Percentiles rank a stretch among this genome's conserved stretches.
Conservation (phyloP, 139 green algal genomes). For the Mychonastes homosphaera region DNA sequence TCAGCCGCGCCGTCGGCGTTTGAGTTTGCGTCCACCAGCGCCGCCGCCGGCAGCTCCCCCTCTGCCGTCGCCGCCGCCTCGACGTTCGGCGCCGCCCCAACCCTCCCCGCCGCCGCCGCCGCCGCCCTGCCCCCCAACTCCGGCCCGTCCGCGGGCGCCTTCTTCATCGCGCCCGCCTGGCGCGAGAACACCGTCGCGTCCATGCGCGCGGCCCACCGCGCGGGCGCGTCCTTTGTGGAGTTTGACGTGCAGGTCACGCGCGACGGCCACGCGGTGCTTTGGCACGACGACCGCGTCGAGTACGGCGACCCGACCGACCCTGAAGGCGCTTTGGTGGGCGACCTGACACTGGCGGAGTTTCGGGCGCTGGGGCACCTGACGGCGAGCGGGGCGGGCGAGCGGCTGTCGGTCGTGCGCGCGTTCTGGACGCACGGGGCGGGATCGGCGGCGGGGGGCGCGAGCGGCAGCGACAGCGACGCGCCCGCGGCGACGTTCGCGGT, state of each 20-base stretch:
- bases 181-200: conserved; percentile 73
- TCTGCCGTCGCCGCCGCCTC: too few species aligned
- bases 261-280: conserved; percentile 65
- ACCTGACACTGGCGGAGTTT: conserved; percentile 57
- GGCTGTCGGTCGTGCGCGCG: conserved; percentile 12
- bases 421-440: conserved; percentile 2
- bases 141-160: too few species aligned
- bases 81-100: too few species aligned
- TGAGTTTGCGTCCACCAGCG: too few species aligned
- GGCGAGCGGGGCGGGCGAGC: conserved; percentile 1
- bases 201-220: conserved; percentile 45
- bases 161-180: conserved; percentile 26
- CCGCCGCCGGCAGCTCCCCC: too few species aligned
- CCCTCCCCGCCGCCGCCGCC: too few species aligned
- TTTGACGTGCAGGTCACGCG: conserved; percentile 76
- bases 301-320: conserved; percentile 26
- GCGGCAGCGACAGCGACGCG: too few species aligned
- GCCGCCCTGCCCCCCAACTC: too few species aligned
- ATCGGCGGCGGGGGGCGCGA: neutral
- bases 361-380: conserved; percentile 26
- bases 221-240: conserved; percentile 69
- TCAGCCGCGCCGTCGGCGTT: too few species aligned
- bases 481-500: neutral
- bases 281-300: conserved; percentile 70
- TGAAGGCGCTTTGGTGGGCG: conserved; percentile 25